Percentiles rank a stretch among this genome's conserved stretches.
Conservation (phyloP, 306 rosid genomes). For the Dalbergia cultrata region DNA sequence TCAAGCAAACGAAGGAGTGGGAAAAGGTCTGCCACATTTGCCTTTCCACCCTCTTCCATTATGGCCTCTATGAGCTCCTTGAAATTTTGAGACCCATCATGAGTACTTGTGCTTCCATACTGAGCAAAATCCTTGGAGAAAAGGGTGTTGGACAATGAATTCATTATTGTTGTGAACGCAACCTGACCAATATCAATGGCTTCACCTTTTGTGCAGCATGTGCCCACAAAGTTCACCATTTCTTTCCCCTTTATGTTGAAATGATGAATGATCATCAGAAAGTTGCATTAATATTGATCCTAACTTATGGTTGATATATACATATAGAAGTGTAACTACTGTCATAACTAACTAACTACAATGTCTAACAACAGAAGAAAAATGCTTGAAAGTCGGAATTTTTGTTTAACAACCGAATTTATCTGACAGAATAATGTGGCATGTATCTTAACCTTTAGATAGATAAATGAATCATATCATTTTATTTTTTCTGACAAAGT, state of each 20-base stretch:
- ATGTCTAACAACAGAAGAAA: too few relatives aligned
- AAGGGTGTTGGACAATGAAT: conserved; percentile 25
- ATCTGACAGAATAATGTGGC: too few relatives aligned
- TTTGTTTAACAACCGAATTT: too few relatives aligned
- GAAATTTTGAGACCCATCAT: not conserved
- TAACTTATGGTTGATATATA: too few relatives aligned
- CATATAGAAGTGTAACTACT: too few relatives aligned
- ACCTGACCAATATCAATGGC: conserved; percentile 22
- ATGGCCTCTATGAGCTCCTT: not conserved
- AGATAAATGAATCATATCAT: too few relatives aligned
- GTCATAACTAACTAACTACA: too few relatives aligned
- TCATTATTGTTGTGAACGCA: conserved; percentile 15
- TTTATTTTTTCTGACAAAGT: too few relatives aligned
- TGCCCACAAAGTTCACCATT: not conserved
- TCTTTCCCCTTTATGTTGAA: conserved; percentile 14
- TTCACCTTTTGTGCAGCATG: not conserved
- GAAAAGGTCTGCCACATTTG: conserved; percentile 29
- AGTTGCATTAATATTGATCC: too few relatives aligned
- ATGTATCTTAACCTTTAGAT: too few relatives aligned
- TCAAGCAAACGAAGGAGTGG: conserved; percentile 28
- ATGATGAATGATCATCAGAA: too few relatives aligned
- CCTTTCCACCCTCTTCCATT: not conserved
- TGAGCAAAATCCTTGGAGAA: conserved; percentile 18
- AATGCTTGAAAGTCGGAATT: too few relatives aligned
- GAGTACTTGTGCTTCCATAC: not conserved